Conservation (phyloP, 2,329 filamentous ascomycete genomes). For the Phialophora macrospora region DNA sequence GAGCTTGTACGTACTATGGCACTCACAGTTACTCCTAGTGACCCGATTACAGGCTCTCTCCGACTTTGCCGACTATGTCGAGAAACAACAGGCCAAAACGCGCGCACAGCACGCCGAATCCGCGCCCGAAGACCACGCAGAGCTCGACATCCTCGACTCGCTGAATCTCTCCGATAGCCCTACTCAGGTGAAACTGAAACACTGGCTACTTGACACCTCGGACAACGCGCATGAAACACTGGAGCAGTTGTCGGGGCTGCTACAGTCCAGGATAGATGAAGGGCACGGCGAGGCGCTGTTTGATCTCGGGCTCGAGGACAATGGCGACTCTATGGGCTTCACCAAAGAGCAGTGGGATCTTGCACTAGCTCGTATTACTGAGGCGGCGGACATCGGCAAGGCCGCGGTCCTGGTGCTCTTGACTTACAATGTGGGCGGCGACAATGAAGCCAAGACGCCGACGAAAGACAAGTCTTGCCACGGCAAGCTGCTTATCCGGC, state of each 20-base stretch:
- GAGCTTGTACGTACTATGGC: slow-evolving; percentile 68
- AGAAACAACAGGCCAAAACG: slow-evolving; percentile 76
- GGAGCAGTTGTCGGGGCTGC: slow-evolving; percentile 65
- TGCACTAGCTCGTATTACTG: slow-evolving; percentile 69
- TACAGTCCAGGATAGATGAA: slow-evolving; percentile 74
- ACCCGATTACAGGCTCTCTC: slow-evolving; percentile 68
- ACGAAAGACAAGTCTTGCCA: slow-evolving; percentile 74
- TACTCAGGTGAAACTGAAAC: slow-evolving; percentile 71
- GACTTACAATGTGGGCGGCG: slow-evolving; percentile 86
- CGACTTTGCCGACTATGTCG: slow-evolving; percentile 97
- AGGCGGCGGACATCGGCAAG: slow-evolving; percentile 66
- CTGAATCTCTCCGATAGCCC: slow-evolving; percentile 73
- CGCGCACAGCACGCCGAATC: slow-evolving; percentile 48
- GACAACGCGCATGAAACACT: slow-evolving; percentile 64
- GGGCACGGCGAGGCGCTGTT: slow-evolving; percentile 89
- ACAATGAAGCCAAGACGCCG: slow-evolving; percentile 69
- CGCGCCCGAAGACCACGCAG: slow-evolving; percentile 72
- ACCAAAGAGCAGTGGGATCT: slow-evolving; percentile 74
- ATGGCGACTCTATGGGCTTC: slow-evolving; percentile 81
- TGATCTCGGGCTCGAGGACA: slow-evolving; percentile 89
- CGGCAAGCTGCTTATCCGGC: slow-evolving; percentile 85
- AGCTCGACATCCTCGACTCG: slow-evolving; percentile 86
- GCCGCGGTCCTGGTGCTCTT: slow-evolving; percentile 82
- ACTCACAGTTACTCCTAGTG: slow-evolving; percentile 18
- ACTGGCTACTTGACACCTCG: slow-evolving; percentile 69